A percentile compares a stretch with the other conserved stretches of the same genome.
These are phyloP conservation scores for Pilatotrama ljubarskyi DNA, from an alignment of 768 basidiomycete species.

Conservation along the genomic window DNA sequence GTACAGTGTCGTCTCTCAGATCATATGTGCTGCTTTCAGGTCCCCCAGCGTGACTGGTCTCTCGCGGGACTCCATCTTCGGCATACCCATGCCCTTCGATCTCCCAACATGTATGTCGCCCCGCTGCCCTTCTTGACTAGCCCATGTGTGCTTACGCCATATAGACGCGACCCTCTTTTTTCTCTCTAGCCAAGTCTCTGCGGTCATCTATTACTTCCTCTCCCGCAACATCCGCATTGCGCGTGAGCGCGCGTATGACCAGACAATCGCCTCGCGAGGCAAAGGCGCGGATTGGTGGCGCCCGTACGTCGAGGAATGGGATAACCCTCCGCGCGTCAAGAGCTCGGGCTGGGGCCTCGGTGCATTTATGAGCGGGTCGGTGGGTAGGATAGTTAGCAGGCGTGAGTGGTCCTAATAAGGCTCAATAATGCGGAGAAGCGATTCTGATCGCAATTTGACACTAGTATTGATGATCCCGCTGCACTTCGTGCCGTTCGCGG, in stretches of 20 bases:
- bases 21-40: constrained; percentile 32
- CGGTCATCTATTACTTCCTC: constrained; percentile 81
- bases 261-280: constrained; percentile 80
- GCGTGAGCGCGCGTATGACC: constrained; percentile 72
- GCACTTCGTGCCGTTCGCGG: constrained; percentile 61
- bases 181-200: constrained; percentile 70
- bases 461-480: constrained; percentile 68
- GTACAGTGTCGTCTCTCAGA: not conserved
- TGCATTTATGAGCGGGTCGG: constrained; percentile 14
- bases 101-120: constrained; percentile 61
- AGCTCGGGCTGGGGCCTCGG: constrained; percentile 13
- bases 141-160: not conserved
- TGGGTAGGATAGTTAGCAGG: constrained; percentile 22
- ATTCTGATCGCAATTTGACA: not conserved
- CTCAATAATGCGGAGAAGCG: constrained; percentile 46
- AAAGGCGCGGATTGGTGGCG: constrained; percentile 86
- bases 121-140: not conserved
- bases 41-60: constrained; percentile 65
- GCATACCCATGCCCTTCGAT: constrained; percentile 63
- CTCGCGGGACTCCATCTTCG: constrained; percentile 63
- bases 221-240: constrained; percentile 81
- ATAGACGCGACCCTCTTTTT: constrained; percentile 76
- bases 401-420: constrained; percentile 13
- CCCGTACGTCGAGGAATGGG: constrained; percentile 82
- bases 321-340: constrained; percentile 43